These are phyloP conservation scores for Aureobasidium sp. DNA, from an alignment of 2,329 filamentous ascomycete species.

Conservation along the genomic window DNA sequence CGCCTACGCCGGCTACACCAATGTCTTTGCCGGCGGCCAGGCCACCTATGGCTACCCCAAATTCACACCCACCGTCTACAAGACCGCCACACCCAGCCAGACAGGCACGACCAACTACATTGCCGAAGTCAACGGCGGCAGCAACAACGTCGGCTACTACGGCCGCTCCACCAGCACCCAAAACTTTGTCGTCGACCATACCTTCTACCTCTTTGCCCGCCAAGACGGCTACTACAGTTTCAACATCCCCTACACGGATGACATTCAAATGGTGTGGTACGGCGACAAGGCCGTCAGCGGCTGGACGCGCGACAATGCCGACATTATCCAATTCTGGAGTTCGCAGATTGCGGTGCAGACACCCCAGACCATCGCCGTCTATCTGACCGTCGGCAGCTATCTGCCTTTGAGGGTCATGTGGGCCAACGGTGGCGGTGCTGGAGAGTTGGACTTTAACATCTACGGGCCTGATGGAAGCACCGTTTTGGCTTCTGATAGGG, in stretches of 20 bases:
- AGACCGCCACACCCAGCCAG: conserved; percentile 12
- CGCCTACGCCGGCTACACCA: conserved; percentile 17
- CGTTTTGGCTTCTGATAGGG: conserved; percentile 3
- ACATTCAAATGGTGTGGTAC: conserved; percentile 18
- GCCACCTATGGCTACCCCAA: conserved; percentile 16
- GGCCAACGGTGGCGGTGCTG: conserved; percentile 18
- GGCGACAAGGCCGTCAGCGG: conserved; percentile 18
- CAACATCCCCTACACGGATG: conserved; percentile 19
- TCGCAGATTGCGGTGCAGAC: conserved; percentile 7
- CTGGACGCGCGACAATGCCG: conserved; percentile 18
- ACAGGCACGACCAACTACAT: conserved; percentile 18
- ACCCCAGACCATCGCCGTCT: conserved; percentile 14
- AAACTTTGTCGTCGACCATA: conserved; percentile 18
- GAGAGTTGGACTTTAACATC: conserved; percentile 18
- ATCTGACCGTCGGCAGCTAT: conserved; percentile 15
- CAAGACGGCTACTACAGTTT: conserved; percentile 19
- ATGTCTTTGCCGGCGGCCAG: conserved; percentile 15
- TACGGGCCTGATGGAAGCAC: conserved; percentile 11
- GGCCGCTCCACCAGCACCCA: conserved; percentile 4
- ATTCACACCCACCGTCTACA: conserved; percentile 18
- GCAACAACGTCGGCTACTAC: background rate
- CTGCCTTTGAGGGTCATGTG: conserved; percentile 16
- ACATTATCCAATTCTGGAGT: conserved; percentile 18
- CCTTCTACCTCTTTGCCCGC: conserved; percentile 18
- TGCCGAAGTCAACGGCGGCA: conserved; percentile 17